A percentile compares a stretch with the other conserved stretches of the same genome.
Conservation (phyloP, 169 alveolate genomes). For the Eimeria praecox region DNA sequence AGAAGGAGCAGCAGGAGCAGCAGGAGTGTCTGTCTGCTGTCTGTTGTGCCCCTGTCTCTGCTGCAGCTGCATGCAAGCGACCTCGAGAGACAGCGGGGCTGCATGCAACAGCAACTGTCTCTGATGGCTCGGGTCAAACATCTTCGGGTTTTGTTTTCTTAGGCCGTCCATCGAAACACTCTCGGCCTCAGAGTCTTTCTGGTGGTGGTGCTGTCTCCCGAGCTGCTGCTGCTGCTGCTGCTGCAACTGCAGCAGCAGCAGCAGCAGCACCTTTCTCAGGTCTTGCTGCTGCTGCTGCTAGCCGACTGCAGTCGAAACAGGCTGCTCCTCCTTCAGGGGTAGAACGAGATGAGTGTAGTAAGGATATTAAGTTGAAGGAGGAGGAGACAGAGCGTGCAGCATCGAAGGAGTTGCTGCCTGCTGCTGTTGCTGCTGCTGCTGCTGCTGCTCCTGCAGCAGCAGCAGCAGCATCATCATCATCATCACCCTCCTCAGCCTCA, state of each 20-base stretch:
- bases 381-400: not conserved
- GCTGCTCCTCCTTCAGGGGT: not conserved
- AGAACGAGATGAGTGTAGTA: too few relatives aligned
- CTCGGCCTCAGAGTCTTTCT: not conserved
- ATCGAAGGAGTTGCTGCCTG: not conserved
- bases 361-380: not conserved
- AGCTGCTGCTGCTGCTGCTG: slow-evolving; percentile 19
- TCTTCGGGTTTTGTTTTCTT: not conserved
- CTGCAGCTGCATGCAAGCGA: slow-evolving; percentile 13
- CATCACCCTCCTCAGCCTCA: not conserved
- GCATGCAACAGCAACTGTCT: not conserved
- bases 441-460: not conserved
- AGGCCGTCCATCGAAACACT: slow-evolving; percentile 3
- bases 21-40: not conserved
- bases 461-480: not conserved
- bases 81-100: not conserved
- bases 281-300: slow-evolving; percentile 23
- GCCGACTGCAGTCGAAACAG: not conserved
- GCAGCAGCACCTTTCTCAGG: slow-evolving; percentile 16
- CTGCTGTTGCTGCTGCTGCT: not conserved
- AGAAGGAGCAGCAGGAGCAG: slow-evolving; percentile 30
- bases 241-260: not conserved
- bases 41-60: slow-evolving; percentile 6
- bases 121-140: not conserved
- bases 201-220: not conserved